Evolutionary conservation across 129 eudicot genomes (phyloP).

Genomic region (Artemisia tridentata): DNA sequence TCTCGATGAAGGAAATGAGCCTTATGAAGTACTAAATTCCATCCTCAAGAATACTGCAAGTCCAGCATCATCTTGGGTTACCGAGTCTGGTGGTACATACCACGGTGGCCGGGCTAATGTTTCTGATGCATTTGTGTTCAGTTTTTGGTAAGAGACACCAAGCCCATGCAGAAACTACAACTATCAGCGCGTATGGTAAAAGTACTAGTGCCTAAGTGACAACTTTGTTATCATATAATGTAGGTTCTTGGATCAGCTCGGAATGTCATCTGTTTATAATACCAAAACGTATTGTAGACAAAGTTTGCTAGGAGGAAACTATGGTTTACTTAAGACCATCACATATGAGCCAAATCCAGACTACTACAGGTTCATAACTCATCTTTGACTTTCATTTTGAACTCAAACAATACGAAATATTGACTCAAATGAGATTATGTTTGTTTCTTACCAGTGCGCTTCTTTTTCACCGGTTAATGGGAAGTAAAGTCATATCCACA

Average conservation of each 20-base stretch:
- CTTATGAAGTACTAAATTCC: conserved; percentile 52
- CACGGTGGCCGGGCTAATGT: conserved; percentile 72
- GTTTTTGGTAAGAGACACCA: conserved; percentile 62
- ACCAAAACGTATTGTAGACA: conserved; percentile 82
- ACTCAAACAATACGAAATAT: neutral
- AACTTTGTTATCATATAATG: neutral
- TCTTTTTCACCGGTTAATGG: conserved; percentile 89
- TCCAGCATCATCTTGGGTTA: conserved; percentile 73
- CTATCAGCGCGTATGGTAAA: neutral
- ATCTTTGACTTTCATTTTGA: conserved; percentile 4
- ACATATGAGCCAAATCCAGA: conserved; percentile 81
- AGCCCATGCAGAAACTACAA: conserved; percentile 1
- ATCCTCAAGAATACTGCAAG: conserved; percentile 39
- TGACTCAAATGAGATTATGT: neutral
- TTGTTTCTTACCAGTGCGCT: conserved; percentile 57
- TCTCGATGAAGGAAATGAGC: conserved; percentile 51
- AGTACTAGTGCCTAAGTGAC: neutral
- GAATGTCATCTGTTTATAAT: conserved; percentile 54
- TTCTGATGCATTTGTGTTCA: conserved; percentile 60
- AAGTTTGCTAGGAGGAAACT: conserved; percentile 79
- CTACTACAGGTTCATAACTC: conserved; percentile 61
- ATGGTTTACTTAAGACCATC: conserved; percentile 72
- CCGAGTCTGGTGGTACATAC: conserved; percentile 90
- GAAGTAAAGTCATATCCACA: conserved; percentile 59
- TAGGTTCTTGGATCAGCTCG: conserved; percentile 93